Conservation (phyloP, 2,329 filamentous ascomycete species). For the Beauveria asiatica region DNA sequence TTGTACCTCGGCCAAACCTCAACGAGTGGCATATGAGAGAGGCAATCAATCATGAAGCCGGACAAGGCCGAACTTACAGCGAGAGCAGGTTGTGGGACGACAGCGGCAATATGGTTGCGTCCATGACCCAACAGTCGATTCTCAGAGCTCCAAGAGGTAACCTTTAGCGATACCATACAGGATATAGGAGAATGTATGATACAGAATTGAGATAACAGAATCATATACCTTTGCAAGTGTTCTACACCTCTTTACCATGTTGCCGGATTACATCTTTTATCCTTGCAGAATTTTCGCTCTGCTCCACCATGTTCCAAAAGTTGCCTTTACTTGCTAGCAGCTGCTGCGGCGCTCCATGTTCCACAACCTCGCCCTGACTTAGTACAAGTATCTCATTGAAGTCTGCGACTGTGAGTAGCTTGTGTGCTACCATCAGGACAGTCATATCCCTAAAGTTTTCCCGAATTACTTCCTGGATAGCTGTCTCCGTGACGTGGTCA, state of each 20-base stretch:
- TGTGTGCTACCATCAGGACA: conserved; percentile 61
- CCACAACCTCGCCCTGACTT: conserved; percentile 52
- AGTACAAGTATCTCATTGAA: conserved; percentile 61
- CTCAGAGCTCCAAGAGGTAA: too few relatives aligned
- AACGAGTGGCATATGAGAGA: too few relatives aligned
- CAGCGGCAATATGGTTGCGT: too few relatives aligned
- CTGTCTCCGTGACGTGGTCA: conserved; percentile 58
- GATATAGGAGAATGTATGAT: too few relatives aligned
- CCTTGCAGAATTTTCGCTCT: not conserved
- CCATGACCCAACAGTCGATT: too few relatives aligned
- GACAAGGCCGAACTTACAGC: too few relatives aligned
- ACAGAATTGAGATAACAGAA: too few relatives aligned
- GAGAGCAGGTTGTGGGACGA: too few relatives aligned
- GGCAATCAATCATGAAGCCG: too few relatives aligned
- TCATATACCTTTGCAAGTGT: too few relatives aligned
- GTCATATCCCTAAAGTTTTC: conserved; percentile 56
- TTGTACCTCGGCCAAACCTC: too few relatives aligned
- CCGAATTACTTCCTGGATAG: conserved; percentile 61
- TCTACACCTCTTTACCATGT: not conserved
- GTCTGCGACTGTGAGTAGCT: conserved; percentile 60
- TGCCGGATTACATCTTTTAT: not conserved
- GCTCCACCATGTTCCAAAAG: conserved; percentile 41
- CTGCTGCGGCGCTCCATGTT: conserved; percentile 50
- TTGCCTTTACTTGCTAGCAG: conserved; percentile 41
- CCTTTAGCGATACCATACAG: too few relatives aligned